Evolutionary conservation across 345 rosid genomes (phyloP), one percentile per base, ranked within the genome.

Genomic region (Reutealis trisperma): DNA sequence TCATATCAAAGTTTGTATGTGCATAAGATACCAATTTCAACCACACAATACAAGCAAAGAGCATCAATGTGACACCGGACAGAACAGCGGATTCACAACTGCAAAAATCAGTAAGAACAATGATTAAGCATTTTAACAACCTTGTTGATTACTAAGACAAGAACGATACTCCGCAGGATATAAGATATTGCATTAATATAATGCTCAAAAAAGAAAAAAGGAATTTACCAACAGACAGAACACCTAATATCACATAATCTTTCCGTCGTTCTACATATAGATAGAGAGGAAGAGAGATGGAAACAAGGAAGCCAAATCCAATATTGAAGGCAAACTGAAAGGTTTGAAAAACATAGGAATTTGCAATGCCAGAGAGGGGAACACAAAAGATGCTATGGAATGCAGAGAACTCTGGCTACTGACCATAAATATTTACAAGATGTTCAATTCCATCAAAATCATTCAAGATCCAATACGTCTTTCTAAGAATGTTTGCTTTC

Each of bases 1-100:
- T 92, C 89, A 91, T 85, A 82, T 96, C 99, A 76, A 81, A 83
- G 88, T 76, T 93, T 27, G 99, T 92, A 85, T 96, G 99, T 27
- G 94, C 99, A 77, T 91, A 96, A 32, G 99, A 94, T 41, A 96
- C 94, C 87, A 94, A 79, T 85, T 96, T 96, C 66, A 96, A 78
- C 98, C 99, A 96, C 79, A 94, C 99, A 65, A 96, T 90, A 85
- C 98, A 92, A 78, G 99, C 84, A 83, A 96, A 87, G 60, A 92
- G 91, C 99, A 96, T 96, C 88, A 96, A 82, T 0, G 97, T 86
- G 69, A 87, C 89, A 67, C 98, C 99, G 37, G 94, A 94, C 68
- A 90, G 78, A 80, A 96, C 87, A 61, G 95, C 97, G 19, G 98
- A 96, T 82, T 91, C 96, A 81, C 95, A 92, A 82, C 98, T 96